These are phyloP conservation scores for Rhazya stricta DNA, from an alignment of 257 asterid species.

Conservation along the genomic window DNA sequence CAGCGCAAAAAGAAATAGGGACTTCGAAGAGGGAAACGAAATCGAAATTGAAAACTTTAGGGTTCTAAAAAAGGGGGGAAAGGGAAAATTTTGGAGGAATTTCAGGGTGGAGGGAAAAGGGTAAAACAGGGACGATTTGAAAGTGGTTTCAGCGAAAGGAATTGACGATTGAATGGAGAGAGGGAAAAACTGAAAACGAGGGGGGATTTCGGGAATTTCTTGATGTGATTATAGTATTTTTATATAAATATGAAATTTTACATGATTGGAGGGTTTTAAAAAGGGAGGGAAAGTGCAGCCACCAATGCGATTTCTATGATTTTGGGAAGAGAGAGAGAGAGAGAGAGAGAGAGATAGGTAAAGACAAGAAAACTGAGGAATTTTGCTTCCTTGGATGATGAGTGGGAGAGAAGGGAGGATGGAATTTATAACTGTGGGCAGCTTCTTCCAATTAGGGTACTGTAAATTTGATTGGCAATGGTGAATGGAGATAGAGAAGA, in stretches of 20 bases:
- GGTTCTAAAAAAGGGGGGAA: conserved; percentile 27
- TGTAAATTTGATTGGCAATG: too few species aligned
- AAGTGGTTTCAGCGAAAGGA: conserved; percentile 1
- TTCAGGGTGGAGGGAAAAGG: conserved; percentile 30
- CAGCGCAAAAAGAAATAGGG: not conserved
- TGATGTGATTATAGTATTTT: conserved; percentile 4
- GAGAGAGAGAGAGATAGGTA: too few species aligned
- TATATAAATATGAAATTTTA: not conserved
- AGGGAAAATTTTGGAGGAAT: not conserved
- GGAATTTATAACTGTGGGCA: too few species aligned
- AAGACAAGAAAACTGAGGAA: not conserved
- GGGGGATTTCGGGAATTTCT: conserved; percentile 8
- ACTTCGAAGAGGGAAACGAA: conserved; percentile 11
- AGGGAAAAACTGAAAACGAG: not conserved
- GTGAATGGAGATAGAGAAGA: too few species aligned
- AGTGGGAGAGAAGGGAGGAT: not conserved
- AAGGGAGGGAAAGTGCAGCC: conserved; percentile 26
- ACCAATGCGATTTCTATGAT: not conserved
- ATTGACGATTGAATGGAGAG: not conserved
- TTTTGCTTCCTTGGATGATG: not conserved
- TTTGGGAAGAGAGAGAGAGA: not conserved
- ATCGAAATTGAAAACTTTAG: conserved; percentile 13
- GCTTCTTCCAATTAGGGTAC: too few species aligned
- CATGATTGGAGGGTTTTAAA: conserved; percentile 25
- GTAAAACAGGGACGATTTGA: conserved; percentile 11